Evolutionary conservation across 2,329 filamentous ascomycete species (phyloP).

Genomic region (Monosporascus sp.): DNA sequence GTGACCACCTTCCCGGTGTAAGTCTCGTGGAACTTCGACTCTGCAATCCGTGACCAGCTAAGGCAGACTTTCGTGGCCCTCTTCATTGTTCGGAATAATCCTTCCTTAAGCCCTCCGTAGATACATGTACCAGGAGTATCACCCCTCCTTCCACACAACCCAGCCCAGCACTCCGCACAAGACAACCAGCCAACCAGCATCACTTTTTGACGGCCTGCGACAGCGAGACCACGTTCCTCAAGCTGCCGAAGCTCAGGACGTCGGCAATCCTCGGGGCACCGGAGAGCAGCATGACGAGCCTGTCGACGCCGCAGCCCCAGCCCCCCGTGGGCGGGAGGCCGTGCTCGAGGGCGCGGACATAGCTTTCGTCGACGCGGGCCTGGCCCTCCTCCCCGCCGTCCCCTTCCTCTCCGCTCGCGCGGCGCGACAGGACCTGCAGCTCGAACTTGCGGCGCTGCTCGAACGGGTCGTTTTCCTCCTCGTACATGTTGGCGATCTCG

Average conservation of each 20-base stretch:
- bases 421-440: conserved; percentile 35
- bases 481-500: conserved; percentile 94
- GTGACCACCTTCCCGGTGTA: too few species aligned
- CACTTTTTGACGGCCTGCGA: conserved; percentile 25
- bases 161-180: too few species aligned
- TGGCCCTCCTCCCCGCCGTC: conserved; percentile 42
- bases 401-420: conserved; percentile 33
- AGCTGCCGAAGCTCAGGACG: conserved; percentile 80
- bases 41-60: too few species aligned
- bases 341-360: conserved; percentile 78
- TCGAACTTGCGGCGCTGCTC: conserved; percentile 81
- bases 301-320: conserved; percentile 91
- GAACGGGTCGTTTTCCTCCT: conserved; percentile 92
- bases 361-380: conserved; percentile 67
- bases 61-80: too few species aligned
- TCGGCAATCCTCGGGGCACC: conserved; percentile 76
- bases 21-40: too few species aligned
- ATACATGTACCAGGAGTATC: too few species aligned
- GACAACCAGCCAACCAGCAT: neutral
- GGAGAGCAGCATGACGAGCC: conserved; percentile 85
- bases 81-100: too few species aligned
- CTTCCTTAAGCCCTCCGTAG: too few species aligned
- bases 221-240: conserved; percentile 61
- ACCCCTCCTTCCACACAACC: too few species aligned
- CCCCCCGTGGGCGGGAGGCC: conserved; percentile 93